phyloP scores from a whole-genome alignment of 2,329 filamentous ascomycete species.

The Parasarocladium wereldwijsianum region DNA sequence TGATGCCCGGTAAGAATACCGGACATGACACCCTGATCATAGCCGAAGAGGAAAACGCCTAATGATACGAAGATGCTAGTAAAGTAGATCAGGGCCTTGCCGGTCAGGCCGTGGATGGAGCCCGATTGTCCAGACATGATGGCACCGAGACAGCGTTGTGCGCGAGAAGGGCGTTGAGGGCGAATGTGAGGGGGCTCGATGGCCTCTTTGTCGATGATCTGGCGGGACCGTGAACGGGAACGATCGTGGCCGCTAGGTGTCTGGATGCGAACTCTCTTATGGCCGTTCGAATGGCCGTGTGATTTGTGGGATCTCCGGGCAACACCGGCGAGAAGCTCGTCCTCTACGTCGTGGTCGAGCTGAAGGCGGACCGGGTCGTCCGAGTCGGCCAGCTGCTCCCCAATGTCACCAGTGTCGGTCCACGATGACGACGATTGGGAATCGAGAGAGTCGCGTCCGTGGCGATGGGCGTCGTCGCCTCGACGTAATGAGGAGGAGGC shows the following conservation, averaged over 20 bases:
- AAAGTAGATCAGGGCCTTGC: constrained; percentile 90
- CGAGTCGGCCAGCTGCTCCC: constrained; percentile 73
- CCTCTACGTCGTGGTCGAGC: constrained; percentile 51
- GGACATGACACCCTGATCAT: constrained; percentile 85
- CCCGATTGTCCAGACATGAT: constrained; percentile 75
- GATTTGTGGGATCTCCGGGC: constrained; percentile 26
- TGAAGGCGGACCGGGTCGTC: constrained; percentile 67
- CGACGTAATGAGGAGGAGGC: constrained; percentile 13
- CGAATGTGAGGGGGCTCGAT: constrained; percentile 65
- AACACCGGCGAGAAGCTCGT: constrained; percentile 39
- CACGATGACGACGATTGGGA: constrained; percentile 53
- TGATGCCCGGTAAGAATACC: constrained; percentile 57
- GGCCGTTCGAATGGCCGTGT: constrained; percentile 19
- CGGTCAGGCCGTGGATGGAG: constrained; percentile 81
- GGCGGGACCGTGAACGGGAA: constrained; percentile 23
- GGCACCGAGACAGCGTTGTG: constrained; percentile 57
- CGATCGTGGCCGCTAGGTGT: constrained; percentile 23
- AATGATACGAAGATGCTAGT: constrained; percentile 83
- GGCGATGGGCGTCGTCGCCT: constrained; percentile 18
- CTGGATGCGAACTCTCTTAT: constrained; percentile 58
- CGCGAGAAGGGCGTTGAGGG: constrained; percentile 46
- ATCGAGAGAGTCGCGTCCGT: constrained; percentile 30
- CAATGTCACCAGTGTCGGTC: constrained; percentile 91
- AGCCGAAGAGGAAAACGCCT: constrained; percentile 78
- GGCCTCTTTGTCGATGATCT: constrained; percentile 52